phyloP scores from a whole-genome alignment of 169 alveolate species.

The Plasmodium knowlesi region DNA sequence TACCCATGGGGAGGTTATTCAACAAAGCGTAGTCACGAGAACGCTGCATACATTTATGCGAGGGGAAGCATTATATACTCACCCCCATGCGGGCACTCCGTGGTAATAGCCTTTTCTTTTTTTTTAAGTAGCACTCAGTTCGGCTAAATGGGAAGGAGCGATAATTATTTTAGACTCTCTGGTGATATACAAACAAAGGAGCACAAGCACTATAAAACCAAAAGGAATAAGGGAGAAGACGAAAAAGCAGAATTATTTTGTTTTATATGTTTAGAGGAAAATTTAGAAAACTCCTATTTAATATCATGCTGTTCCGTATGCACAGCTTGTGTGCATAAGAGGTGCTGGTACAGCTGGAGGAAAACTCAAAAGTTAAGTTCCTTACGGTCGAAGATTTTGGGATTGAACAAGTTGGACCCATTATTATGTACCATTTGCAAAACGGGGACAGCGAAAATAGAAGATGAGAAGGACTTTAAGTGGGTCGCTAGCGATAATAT shows the following conservation, averaged over 20 bases:
- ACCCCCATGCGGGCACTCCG: neutral
- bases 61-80: neutral
- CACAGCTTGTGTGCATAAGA: constrained; percentile 69
- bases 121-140: neutral
- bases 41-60: neutral
- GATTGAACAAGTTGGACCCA: constrained; percentile 54
- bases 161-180: neutral
- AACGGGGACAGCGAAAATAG: constrained; percentile 71
- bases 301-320: constrained; percentile 71
- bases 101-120: neutral
- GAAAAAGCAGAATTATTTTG: constrained; percentile 61
- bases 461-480: constrained; percentile 60
- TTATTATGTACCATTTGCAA: constrained; percentile 70
- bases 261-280: constrained; percentile 64
- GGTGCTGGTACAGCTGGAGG: constrained; percentile 69
- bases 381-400: constrained; percentile 58
- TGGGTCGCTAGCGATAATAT: constrained; percentile 26
- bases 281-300: constrained; percentile 24
- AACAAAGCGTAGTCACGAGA: neutral
- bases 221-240: constrained; percentile 12
- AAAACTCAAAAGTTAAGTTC: constrained; percentile 55
- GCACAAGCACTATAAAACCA: neutral
- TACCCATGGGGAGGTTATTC: neutral
- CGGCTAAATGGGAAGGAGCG: constrained; percentile 36
- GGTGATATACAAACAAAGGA: neutral